phyloP scores from a whole-genome alignment of 225 moss, liverwort and hornwort genomes.

The Rhytidiadelphus loreus region DNA sequence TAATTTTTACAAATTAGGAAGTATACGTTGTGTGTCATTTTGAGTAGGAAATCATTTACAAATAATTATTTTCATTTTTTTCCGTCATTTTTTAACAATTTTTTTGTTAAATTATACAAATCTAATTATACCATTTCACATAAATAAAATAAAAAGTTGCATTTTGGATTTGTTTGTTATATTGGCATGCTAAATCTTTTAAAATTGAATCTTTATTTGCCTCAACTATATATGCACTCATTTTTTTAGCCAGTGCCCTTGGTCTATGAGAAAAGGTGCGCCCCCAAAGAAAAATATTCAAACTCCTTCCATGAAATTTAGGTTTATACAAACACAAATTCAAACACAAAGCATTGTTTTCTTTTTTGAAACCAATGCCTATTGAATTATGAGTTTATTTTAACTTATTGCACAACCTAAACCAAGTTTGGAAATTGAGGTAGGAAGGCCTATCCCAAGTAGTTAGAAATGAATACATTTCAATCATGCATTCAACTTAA shows the following conservation, averaged over 20 bases:
- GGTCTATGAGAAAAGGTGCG: accelerated
- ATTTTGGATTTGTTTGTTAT: neutral
- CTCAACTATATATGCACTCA: accelerated
- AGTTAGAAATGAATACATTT: neutral
- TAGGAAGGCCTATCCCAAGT: neutral
- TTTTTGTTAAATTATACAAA: neutral
- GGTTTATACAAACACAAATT: neutral
- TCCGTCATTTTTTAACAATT: neutral
- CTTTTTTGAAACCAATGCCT: too few species aligned
- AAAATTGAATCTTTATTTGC: neutral
- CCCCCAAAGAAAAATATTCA: accelerated
- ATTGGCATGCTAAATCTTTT: neutral
- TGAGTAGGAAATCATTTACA: neutral
- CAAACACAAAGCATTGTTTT: neutral
- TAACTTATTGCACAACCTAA: neutral
- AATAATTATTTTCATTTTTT: neutral
- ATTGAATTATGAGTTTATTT: too few species aligned
- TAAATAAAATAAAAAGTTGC: neutral
- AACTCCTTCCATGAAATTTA: accelerated
- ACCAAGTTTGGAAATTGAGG: accelerated
- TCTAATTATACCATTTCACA: neutral
- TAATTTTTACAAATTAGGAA: neutral
- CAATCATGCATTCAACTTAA: neutral
- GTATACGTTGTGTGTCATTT: neutral
- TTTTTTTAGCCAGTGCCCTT: neutral